phyloP scores from a whole-genome alignment of 768 basidiomycete genomes.

The Rhodotorula paludigena region DNA sequence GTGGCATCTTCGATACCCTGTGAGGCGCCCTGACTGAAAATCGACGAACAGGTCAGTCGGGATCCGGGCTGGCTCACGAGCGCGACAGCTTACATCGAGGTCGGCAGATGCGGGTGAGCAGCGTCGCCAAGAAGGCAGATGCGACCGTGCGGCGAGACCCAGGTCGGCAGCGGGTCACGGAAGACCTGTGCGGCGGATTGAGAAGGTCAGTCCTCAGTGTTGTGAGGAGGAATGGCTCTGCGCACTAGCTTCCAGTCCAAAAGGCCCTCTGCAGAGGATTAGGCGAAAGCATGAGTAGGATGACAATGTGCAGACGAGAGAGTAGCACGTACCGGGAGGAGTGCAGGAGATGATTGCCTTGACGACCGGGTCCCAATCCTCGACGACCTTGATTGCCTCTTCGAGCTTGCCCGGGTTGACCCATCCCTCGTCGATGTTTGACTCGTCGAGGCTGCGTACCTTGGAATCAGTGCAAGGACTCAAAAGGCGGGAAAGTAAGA shows the following conservation, averaged over 20 bases:
- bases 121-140: conserved; percentile 10
- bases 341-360: conserved; percentile 3
- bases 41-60: neutral
- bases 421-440: conserved; percentile 27
- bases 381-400: conserved; percentile 29
- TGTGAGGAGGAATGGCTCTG: neutral
- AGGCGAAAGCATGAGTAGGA: neutral
- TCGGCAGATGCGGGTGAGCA: conserved; percentile 1
- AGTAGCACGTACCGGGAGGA: neutral
- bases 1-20: conserved; percentile 42
- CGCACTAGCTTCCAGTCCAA: conserved; percentile 41
- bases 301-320: neutral
- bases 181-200: conserved; percentile 11
- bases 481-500: neutral
- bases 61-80: too few species aligned
- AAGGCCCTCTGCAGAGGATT: neutral
- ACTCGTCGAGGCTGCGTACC: conserved; percentile 3
- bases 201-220: neutral
- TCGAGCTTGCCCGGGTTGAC: conserved; percentile 7
- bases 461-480: neutral
- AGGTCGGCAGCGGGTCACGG: conserved; percentile 43
- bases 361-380: conserved; percentile 21
- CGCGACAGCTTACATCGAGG: neutral
- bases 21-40: conserved; percentile 38
- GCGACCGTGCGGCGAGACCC: conserved; percentile 19